Base-by-base conservation (phyloP, 1,284 basidiomycete genomes). In the Ceratorhiza oryzae-sativae region DNA sequence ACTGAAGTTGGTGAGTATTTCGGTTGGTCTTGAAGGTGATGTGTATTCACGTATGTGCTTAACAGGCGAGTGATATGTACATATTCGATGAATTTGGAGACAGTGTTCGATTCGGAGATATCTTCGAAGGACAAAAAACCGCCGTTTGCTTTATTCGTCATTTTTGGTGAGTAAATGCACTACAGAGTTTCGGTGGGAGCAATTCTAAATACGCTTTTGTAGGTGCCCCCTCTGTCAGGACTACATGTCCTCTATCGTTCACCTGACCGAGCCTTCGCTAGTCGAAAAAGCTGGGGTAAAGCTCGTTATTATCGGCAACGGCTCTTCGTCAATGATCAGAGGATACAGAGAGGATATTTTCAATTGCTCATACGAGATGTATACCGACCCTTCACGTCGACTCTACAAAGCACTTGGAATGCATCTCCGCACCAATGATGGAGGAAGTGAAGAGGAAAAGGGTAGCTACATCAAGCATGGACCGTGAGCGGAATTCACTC, bases 171-270 rank as follows among this genome's bases (percentile, higher is more conserved):
- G 72, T 75, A 1, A 20, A 25, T 27, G 25, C 42, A 41, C 27
- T 34, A 27, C 20, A 45, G 5, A 20, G 13, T 9, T 32, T 4
- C 30, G 32, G 20, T 8, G 6, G 36, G 65, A 34, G 75, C 62
- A 42, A 77, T 51, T 67, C 46, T 41, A 2, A 10, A 46, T 18
- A 55, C n/a, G 12, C 20, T 41, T 23, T 58, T 75, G 1, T 67
- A 86, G 86, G 83, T 95, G 92, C 77, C 88, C 90, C 2, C 81
- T 88, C 36, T 93, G 92, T 79, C 92, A 94, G 78, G 92, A 95
- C 78, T 97, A 95, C 79, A 87, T 95, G 83, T 84, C 87, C 67
- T 88, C 88, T 39, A 83, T 95, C 72, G 78, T 85, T 72, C 80
- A 82, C 20, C 82, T 84, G 55, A 83, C 88, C 45, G 81, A 86